Conservation (phyloP, 2,329 filamentous ascomycete genomes). For the Aspergillus sp. region DNA sequence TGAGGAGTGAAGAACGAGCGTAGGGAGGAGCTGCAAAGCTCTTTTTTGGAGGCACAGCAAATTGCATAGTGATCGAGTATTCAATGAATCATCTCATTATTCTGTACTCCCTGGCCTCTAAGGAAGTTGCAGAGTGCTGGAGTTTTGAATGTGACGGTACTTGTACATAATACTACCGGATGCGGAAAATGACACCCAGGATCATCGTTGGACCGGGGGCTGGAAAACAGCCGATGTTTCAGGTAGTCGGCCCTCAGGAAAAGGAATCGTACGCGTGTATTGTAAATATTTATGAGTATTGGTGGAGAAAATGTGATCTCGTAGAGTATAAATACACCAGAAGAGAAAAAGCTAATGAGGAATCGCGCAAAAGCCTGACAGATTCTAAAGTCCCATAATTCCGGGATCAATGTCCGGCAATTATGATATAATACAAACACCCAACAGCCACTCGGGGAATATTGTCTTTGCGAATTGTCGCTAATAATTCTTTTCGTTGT, state of each 20-base stretch:
- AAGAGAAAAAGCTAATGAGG: conserved; percentile 17
- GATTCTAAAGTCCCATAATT: not conserved
- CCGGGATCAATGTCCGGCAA: conserved; percentile 12
- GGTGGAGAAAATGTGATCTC: conserved; percentile 10
- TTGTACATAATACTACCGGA: conserved; percentile 14
- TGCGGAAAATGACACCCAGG: conserved; percentile 20
- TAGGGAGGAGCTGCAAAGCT: conserved; percentile 74
- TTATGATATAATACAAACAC: conserved; percentile 23
- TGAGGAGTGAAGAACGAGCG: conserved; percentile 47
- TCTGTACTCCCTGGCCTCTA: not conserved
- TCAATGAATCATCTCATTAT: not conserved
- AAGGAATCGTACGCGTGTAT: not conserved
- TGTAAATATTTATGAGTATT: conserved; percentile 19
- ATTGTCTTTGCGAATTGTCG: not conserved
- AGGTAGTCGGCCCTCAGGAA: not conserved
- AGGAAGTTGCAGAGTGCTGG: not conserved
- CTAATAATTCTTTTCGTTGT: conserved; percentile 30
- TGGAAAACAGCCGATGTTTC: not conserved
- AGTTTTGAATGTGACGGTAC: not conserved
- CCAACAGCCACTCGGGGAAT: conserved; percentile 7
- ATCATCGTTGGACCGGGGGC: conserved; percentile 20
- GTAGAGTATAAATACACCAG: conserved; percentile 35
- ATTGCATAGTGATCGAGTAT: conserved; percentile 64
- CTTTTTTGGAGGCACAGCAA: conserved; percentile 84
- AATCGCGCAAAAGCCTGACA: conserved; percentile 23